phyloP scores from a whole-genome alignment of 371 early-diverging fungal genomes.

The Mortierella sp. region DNA sequence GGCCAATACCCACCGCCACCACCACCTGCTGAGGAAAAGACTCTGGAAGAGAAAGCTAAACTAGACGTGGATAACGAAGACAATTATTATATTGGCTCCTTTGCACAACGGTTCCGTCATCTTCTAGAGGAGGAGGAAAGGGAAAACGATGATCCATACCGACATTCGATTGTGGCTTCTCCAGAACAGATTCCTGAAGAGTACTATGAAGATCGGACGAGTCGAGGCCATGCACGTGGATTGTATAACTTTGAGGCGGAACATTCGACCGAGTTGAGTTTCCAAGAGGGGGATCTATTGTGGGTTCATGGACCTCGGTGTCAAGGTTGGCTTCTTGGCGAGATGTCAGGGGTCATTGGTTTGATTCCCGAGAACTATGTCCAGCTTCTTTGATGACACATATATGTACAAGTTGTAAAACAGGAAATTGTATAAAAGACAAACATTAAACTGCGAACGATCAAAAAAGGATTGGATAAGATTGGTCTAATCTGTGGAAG shows the following conservation, averaged over 20 bases:
- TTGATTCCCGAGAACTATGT: slow-evolving; percentile 83
- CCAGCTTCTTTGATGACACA: slow-evolving; percentile 53
- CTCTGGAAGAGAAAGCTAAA: slow-evolving; percentile 18
- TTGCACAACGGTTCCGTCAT: too few species aligned
- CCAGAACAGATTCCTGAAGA: slow-evolving; percentile 17
- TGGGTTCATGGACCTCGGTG: slow-evolving; percentile 75
- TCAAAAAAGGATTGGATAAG: too few species aligned
- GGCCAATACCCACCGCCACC: slow-evolving; percentile 55
- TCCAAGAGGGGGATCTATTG: slow-evolving; percentile 70
- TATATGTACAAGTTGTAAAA: too few species aligned
- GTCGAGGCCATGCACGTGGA: slow-evolving; percentile 64
- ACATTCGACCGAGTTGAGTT: slow-evolving; percentile 71
- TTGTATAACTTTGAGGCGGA: slow-evolving; percentile 83
- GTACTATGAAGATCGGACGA: slow-evolving; percentile 55
- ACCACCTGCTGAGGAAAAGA: too few species aligned
- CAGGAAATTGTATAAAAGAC: too few species aligned
- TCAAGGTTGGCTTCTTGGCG: slow-evolving; percentile 80
- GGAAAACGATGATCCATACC: slow-evolving; percentile 20
- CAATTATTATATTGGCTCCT: too few species aligned
- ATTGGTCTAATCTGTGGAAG: too few species aligned
- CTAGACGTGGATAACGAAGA: slow-evolving; percentile 53
- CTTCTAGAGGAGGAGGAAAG: slow-evolving; percentile 14
- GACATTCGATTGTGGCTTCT: slow-evolving; percentile 5
- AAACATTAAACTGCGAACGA: too few species aligned
- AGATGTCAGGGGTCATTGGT: slow-evolving; percentile 67